phyloP scores from a whole-genome alignment of 2,329 filamentous ascomycete species.

The Colletotrichum sp. region DNA sequence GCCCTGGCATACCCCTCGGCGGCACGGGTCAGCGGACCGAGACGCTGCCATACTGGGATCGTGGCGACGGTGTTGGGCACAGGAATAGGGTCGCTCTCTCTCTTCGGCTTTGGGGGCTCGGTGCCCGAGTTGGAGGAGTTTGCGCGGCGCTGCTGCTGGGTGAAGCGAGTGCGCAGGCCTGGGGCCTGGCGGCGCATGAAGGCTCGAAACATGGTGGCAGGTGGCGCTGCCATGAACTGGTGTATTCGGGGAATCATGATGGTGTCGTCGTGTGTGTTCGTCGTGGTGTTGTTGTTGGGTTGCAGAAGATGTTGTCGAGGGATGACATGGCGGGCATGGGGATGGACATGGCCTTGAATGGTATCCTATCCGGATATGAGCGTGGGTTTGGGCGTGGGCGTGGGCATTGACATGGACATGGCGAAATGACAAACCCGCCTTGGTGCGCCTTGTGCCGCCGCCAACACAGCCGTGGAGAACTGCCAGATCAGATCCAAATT shows the following conservation, averaged over 20 bases:
- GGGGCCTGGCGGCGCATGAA: constrained; percentile 32
- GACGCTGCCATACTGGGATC: constrained; percentile 58
- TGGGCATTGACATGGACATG: not conserved
- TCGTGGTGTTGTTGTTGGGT: not conserved
- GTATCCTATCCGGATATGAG: not conserved
- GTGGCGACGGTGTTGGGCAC: constrained; percentile 46
- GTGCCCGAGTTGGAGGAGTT: constrained; percentile 26
- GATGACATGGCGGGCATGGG: not conserved
- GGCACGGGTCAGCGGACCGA: constrained; percentile 60
- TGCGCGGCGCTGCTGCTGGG: constrained; percentile 28
- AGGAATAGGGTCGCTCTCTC: constrained; percentile 41
- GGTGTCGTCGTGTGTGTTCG: not conserved
- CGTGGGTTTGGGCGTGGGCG: not conserved
- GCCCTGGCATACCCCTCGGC: constrained; percentile 69
- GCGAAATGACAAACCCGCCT: not conserved
- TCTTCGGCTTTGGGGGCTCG: constrained; percentile 17
- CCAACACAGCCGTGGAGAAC: not conserved
- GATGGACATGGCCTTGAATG: not conserved
- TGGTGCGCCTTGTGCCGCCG: not conserved
- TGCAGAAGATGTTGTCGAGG: not conserved
- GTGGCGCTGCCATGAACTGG: constrained; percentile 22
- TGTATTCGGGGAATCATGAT: constrained; percentile 4
- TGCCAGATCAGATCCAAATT: not conserved
- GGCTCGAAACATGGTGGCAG: constrained; percentile 25
- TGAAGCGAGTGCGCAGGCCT: constrained; percentile 20